Percentiles rank a stretch among this genome's conserved stretches.
Conservation (phyloP, 441 rosid species). For the Iberis amara region DNA sequence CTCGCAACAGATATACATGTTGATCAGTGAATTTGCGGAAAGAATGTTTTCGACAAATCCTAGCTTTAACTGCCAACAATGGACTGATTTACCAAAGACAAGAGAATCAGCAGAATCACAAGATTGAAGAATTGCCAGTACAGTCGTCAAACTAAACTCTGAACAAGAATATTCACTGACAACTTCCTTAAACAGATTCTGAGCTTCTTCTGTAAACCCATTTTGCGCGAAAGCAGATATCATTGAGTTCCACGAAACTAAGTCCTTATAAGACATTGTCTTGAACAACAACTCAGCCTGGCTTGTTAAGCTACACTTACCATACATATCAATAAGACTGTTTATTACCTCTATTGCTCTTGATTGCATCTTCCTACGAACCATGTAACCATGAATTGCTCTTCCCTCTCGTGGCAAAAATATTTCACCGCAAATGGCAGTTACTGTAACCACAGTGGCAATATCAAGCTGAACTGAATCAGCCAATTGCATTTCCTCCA, state of each 20-base stretch:
- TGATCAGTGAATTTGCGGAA: slow-evolving; percentile 38
- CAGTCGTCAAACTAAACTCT: slow-evolving; percentile 38
- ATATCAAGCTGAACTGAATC: slow-evolving; percentile 34
- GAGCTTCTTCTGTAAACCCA: slow-evolving; percentile 35
- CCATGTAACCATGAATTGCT: slow-evolving; percentile 37
- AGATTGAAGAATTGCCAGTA: slow-evolving; percentile 48
- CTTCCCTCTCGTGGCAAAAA: slow-evolving; percentile 37
- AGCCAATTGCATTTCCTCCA: slow-evolving; percentile 35
- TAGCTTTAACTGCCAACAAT: slow-evolving; percentile 47
- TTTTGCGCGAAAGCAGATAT: slow-evolving; percentile 38
- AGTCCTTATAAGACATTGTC: slow-evolving; percentile 28
- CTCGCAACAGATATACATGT: slow-evolving; percentile 41
- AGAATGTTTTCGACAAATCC: slow-evolving; percentile 39
- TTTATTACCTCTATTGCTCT: slow-evolving; percentile 30
- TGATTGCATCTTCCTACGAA: slow-evolving; percentile 33
- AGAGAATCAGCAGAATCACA: slow-evolving; percentile 40
- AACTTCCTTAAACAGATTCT: slow-evolving; percentile 43
- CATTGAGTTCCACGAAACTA: slow-evolving; percentile 47
- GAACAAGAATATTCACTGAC: slow-evolving; percentile 26
- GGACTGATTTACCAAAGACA: slow-evolving; percentile 45
- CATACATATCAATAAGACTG: slow-evolving; percentile 38
- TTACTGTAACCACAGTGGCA: slow-evolving; percentile 34
- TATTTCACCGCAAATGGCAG: slow-evolving; percentile 35
- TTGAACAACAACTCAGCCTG: slow-evolving; percentile 37
- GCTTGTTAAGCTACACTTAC: slow-evolving; percentile 31